Evolutionary conservation across 1,139 yeast genomes (phyloP), one percentile per base, ranked within the genome.

Genomic region (Saccharomyces hybrid): DNA sequence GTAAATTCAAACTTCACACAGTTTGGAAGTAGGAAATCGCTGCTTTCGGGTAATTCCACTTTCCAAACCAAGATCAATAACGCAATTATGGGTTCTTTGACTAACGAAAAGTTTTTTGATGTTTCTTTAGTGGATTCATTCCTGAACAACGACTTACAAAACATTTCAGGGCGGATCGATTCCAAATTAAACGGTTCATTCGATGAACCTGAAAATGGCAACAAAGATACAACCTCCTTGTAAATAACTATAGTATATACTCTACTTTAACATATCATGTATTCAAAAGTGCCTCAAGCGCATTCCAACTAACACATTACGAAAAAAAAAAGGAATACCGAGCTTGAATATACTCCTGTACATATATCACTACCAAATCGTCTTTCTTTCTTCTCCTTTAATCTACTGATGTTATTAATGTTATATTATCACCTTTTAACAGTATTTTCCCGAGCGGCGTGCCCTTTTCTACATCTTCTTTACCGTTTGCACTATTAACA

Each of bases 401-500:
- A n/a, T 63, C 64, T 2, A 56, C 54, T 1, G 71, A 77, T 11
- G 91, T 79, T 28, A 93, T 86, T 59, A 91, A 75, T 16, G 97
- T 86, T 54, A 95, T 88, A 68, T 89, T 95, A 68, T 95, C 99
- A 3, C 99, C 99, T 70, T 93, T 93, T 56, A 95, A 75, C 61
- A 95, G 71, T 34, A 93, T 81, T 55, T 88, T 71, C 2, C 85
- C 86, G 50, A 83, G 73, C 61, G n/a, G 82, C 80, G 55, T 78
- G 76, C 57, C 71, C 64, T 52, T 66, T 59, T 57, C 73, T 47
- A 49, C 47, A 2, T 53, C 48, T 52, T 69, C 69, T 9, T 54
- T 51, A 2, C 70, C 71, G 1, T 64, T 69, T n/a, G 64, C 68
- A 53, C 54, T 70, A 69, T 60, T 78, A 66, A 64, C 64, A 1